Percentiles rank a stretch among this genome's conserved stretches.
Conservation (phyloP, 1,139 yeast genomes). For the Yamadazyma taylorii region DNA sequence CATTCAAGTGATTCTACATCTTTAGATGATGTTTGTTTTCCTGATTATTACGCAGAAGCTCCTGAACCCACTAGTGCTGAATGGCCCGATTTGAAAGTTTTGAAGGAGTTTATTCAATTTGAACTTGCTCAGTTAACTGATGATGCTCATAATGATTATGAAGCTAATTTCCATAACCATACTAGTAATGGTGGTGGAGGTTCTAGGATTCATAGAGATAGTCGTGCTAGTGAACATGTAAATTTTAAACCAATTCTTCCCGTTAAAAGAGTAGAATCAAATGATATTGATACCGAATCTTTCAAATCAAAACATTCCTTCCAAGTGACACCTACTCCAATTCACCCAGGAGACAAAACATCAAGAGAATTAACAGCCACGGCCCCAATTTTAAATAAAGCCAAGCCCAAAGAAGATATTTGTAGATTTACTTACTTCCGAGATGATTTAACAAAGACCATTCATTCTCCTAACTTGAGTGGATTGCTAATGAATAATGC, state of each 20-base stretch:
- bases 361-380: slow-evolving; percentile 16
- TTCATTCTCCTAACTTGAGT: slow-evolving; percentile 86
- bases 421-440: slow-evolving; percentile 85
- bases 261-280: slow-evolving; percentile 24
- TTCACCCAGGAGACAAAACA: slow-evolving; percentile 70
- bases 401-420: slow-evolving; percentile 25
- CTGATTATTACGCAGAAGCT: slow-evolving; percentile 45
- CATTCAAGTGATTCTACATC: slow-evolving; percentile 72
- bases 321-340: slow-evolving; percentile 70
- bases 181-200: slow-evolving; percentile 14
- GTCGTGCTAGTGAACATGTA: slow-evolving; percentile 27
- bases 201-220: slow-evolving; percentile 22
- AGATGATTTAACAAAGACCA: slow-evolving; percentile 83
- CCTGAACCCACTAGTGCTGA: slow-evolving; percentile 17
- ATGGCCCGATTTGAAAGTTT: slow-evolving; percentile 83
- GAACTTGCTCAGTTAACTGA: slow-evolving; percentile 48
- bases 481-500: slow-evolving; percentile 52
- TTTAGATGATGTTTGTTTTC: slow-evolving; percentile 86
- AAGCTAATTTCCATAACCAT: slow-evolving; percentile 27
- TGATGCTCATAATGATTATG: slow-evolving; percentile 1
- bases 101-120: slow-evolving; percentile 74
- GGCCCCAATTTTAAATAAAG: slow-evolving; percentile 30
- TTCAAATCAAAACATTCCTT: slow-evolving; percentile 35
- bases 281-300: slow-evolving; percentile 59
- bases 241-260: slow-evolving; percentile 6